Conservation (phyloP, 163 green algal genomes). For the Scenedesmus sp. region DNA sequence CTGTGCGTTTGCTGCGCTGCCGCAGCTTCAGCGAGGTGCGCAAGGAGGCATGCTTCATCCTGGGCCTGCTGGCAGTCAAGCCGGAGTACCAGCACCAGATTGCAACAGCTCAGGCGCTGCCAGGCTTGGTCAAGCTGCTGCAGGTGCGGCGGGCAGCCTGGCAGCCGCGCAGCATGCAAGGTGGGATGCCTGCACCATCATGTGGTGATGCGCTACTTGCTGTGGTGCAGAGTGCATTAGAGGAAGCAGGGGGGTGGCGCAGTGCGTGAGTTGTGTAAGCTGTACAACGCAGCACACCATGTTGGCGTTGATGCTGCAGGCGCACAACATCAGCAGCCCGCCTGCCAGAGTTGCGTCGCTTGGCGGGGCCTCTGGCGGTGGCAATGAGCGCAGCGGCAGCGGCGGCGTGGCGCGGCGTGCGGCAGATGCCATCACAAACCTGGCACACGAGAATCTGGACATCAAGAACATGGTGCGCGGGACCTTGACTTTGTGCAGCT, state of each 20-base stretch:
- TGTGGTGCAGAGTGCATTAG: neutral
- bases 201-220: neutral
- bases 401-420: constrained; percentile 79
- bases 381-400: constrained; percentile 51
- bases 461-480: constrained; percentile 85
- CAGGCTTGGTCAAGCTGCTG: constrained; percentile 45
- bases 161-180: neutral
- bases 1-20: neutral
- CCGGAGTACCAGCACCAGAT: constrained; percentile 94
- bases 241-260: neutral
- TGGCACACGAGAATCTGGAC: constrained; percentile 97
- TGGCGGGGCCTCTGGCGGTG: neutral
- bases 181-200: neutral
- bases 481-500: neutral
- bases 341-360: neutral
- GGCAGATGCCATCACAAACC: constrained; percentile 97
- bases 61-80: constrained; percentile 97
- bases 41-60: constrained; percentile 96
- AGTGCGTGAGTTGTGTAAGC: neutral
- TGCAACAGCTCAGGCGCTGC: constrained; percentile 82
- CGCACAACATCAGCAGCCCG: constrained; percentile 41
- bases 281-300: neutral
- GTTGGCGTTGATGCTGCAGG: neutral
- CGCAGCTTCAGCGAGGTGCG: constrained; percentile 66
- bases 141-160: neutral